These are phyloP conservation scores for Digitaria exilis DNA, from an alignment of 202 grass and related monocot species.

Conservation along the genomic window DNA sequence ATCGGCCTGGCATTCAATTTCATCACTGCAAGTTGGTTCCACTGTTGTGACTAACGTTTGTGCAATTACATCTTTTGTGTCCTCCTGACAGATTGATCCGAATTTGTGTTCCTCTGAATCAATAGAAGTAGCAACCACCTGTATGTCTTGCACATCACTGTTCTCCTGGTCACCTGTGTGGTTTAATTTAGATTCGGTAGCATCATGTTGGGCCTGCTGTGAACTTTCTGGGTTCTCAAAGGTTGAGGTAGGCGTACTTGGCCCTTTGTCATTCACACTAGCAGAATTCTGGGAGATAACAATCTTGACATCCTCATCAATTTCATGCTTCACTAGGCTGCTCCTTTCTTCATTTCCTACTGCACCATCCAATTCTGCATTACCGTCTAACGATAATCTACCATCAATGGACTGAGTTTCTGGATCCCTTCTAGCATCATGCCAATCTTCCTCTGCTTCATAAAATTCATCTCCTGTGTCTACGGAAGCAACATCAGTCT, in stretches of 20 bases:
- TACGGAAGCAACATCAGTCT: slow-evolving; percentile 82
- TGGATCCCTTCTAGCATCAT: slow-evolving; percentile 76
- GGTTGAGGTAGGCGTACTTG: slow-evolving; percentile 30
- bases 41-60: slow-evolving; percentile 55
- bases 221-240: slow-evolving; percentile 57
- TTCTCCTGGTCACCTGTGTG: slow-evolving; percentile 47
- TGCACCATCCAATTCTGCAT: slow-evolving; percentile 40
- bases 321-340: slow-evolving; percentile 17
- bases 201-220: slow-evolving; percentile 49
- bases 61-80: slow-evolving; percentile 62
- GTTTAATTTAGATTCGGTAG: slow-evolving; percentile 41
- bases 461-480: slow-evolving; percentile 89
- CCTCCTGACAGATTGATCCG: slow-evolving; percentile 52
- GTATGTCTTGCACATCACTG: slow-evolving; percentile 65
- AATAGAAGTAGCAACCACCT: slow-evolving; percentile 62
- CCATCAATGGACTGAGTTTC: slow-evolving; percentile 58
- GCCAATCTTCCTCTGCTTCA: slow-evolving; percentile 96
- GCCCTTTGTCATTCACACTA: slow-evolving; percentile 29
- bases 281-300: slow-evolving; percentile 47
- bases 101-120: slow-evolving; percentile 51
- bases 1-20: slow-evolving; percentile 36
- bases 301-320: slow-evolving; percentile 57
- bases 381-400: slow-evolving; percentile 42
- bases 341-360: slow-evolving; percentile 38
- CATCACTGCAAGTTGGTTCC: slow-evolving; percentile 49